These are phyloP conservation scores for Exophiala viscosa DNA, from an alignment of 2,329 filamentous ascomycete genomes.

Conservation along the genomic window DNA sequence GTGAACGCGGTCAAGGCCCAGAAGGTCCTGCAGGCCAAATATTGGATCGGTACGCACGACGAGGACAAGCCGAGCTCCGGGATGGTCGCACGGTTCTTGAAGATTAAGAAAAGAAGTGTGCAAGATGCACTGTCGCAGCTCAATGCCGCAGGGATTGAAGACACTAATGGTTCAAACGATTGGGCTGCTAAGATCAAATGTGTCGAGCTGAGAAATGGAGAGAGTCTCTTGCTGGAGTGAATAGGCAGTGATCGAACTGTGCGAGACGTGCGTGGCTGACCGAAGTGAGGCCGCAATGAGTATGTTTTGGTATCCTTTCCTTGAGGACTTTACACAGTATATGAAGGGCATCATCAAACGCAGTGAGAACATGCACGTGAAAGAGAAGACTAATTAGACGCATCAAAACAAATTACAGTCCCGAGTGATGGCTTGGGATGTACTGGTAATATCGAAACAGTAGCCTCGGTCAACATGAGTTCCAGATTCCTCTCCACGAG, in stretches of 20 bases:
- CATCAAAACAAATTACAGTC: too few relatives aligned
- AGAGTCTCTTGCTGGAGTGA: conserved; percentile 50
- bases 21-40: conserved; percentile 50
- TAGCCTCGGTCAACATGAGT: too few relatives aligned
- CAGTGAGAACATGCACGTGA: too few relatives aligned
- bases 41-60: conserved; percentile 62
- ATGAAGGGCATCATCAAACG: too few relatives aligned
- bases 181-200: conserved; percentile 46
- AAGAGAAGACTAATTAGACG: too few relatives aligned
- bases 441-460: too few relatives aligned
- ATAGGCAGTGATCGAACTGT: not conserved
- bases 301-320: too few relatives aligned
- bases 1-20: conserved; percentile 59
- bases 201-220: conserved; percentile 54
- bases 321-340: too few relatives aligned
- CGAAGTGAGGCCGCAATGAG: too few relatives aligned
- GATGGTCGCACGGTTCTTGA: conserved; percentile 39
- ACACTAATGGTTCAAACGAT: conserved; percentile 29
- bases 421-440: too few relatives aligned
- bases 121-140: conserved; percentile 35
- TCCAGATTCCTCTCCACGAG: too few relatives aligned
- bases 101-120: conserved; percentile 44
- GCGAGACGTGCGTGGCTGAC: too few relatives aligned
- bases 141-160: conserved; percentile 37
- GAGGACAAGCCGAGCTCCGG: conserved; percentile 31